These are phyloP conservation scores for Lizonia empirigonia DNA, from an alignment of 2,329 filamentous ascomycete genomes.

Conservation along the genomic window DNA sequence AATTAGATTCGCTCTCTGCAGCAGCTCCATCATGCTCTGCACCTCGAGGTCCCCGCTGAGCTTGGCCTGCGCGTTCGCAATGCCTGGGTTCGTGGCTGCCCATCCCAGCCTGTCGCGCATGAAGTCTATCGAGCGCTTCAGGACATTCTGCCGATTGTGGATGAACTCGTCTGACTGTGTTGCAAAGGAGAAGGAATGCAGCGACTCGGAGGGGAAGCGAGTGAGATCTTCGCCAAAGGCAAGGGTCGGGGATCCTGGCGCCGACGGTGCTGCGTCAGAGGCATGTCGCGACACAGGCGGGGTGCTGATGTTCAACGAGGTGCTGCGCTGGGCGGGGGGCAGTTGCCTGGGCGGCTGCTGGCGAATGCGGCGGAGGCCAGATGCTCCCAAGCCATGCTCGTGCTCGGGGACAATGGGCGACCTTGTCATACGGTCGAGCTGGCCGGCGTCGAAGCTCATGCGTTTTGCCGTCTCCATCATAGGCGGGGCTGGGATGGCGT, in stretches of 20 bases:
- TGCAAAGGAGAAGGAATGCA: constrained; percentile 98
- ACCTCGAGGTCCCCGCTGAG: constrained; percentile 82
- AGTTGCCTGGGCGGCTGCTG: constrained; percentile 68
- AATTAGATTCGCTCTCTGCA: constrained; percentile 80
- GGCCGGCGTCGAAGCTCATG: constrained; percentile 77
- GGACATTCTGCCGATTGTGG: constrained; percentile 87
- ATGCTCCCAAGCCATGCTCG: constrained; percentile 83
- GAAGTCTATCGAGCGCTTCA: constrained; percentile 94
- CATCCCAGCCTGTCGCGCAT: constrained; percentile 92
- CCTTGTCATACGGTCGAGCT: constrained; percentile 73
- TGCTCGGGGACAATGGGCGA: constrained; percentile 83
- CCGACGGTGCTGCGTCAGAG: constrained; percentile 62
- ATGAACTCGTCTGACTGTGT: constrained; percentile 92
- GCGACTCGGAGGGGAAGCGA: constrained; percentile 90
- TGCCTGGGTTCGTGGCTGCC: constrained; percentile 73
- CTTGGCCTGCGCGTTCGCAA: constrained; percentile 83
- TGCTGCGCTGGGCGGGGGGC: constrained; percentile 67
- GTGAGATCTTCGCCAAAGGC: constrained; percentile 84
- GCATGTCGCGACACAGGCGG: constrained; percentile 58
- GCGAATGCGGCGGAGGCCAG: constrained; percentile 90
- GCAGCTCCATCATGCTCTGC: constrained; percentile 87
- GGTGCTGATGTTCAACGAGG: constrained; percentile 70
- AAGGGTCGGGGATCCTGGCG: constrained; percentile 69
- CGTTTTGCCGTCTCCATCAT: constrained; percentile 65
- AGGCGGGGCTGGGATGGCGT: constrained; percentile 40